A percentile compares a stretch with the other conserved stretches of the same genome.
Conservation (phyloP, 148 eudicot genomes). For the Chenopodium album region DNA sequence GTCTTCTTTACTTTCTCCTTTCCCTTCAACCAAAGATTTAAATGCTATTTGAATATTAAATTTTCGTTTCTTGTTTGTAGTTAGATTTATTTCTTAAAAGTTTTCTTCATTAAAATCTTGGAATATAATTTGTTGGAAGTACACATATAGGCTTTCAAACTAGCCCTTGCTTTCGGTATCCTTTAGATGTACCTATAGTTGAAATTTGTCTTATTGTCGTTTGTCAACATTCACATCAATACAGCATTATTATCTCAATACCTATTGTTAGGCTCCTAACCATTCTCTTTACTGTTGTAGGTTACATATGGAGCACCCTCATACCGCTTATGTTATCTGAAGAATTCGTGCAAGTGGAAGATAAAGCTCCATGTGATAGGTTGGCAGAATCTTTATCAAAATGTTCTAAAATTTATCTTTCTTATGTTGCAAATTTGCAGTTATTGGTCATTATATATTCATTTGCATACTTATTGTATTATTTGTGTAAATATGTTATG, state of each 20-base stretch:
- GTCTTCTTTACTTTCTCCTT: constrained; percentile 12
- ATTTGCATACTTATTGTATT: background rate
- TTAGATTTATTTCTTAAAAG: background rate
- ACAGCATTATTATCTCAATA: background rate
- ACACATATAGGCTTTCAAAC: background rate
- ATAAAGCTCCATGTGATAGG: constrained; percentile 86
- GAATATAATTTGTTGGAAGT: background rate
- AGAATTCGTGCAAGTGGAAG: constrained; percentile 51
- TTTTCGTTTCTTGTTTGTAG: background rate
- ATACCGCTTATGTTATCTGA: constrained; percentile 54
- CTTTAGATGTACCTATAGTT: background rate
- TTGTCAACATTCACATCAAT: background rate
- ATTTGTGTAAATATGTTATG: background rate
- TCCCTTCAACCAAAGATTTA: constrained; percentile 1
- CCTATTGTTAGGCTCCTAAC: background rate
- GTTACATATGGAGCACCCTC: constrained; percentile 87
- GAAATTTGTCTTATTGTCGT: background rate
- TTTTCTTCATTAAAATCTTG: background rate
- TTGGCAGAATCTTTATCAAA: constrained; percentile 25
- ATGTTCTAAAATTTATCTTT: background rate
- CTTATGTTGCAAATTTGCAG: background rate
- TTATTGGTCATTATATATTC: background rate
- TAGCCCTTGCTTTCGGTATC: background rate
- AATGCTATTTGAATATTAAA: background rate
- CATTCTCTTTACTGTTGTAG: constrained; percentile 38